Evolutionary conservation across 1,139 yeast genomes (phyloP), one percentile per base, ranked within the genome.

Genomic region (Geotrichum carabidarum): DNA sequence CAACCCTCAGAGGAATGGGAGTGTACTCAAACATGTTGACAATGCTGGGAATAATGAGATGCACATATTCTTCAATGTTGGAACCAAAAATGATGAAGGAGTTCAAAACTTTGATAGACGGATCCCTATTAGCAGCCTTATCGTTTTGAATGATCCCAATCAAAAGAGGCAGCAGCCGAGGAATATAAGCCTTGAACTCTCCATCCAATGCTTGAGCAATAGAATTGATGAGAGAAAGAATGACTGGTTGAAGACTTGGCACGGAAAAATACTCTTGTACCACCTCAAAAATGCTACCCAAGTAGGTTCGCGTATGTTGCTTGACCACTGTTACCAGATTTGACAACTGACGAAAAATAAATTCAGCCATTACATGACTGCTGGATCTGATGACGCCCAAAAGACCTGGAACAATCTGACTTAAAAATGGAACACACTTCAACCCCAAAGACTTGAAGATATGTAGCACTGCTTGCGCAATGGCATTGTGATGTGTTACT

Each of bases 51-150:
- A 93, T 78, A 41, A 93, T 81, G 51, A 91, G 78, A 68, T 90
- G 96, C 8, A 86, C 81, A 65, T 86, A 89, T 59, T 94, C 97
- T 62, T 93, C 98, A 49, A 91, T 79, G 64, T 86, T 89, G 34
- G 86, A 76, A 0, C 96, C 97, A 70, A 93, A 89, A 0, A 86
- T 85, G n/a, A 90, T 94, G 66, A 94, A 80, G n/a, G 95, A 86
- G 63, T 84, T 83, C 63, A 94, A 75, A 0, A 91, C 95, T 60
- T 88, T 84, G 44, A 84, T 73, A 0, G 96, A 82, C 0, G 93
- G 82, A 37, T 79, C 79, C 4, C 68, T 57, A 41, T 82, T 81
- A 0, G 79, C 76, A 0, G 89, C 78, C 58, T 79, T 82, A 61
- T 91, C 98, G 55, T 82, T 83, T 54, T 88, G 95, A 57, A 93